Base-by-base conservation (phyloP, 257 asterid genomes). In the Coffea eugenioides region DNA sequence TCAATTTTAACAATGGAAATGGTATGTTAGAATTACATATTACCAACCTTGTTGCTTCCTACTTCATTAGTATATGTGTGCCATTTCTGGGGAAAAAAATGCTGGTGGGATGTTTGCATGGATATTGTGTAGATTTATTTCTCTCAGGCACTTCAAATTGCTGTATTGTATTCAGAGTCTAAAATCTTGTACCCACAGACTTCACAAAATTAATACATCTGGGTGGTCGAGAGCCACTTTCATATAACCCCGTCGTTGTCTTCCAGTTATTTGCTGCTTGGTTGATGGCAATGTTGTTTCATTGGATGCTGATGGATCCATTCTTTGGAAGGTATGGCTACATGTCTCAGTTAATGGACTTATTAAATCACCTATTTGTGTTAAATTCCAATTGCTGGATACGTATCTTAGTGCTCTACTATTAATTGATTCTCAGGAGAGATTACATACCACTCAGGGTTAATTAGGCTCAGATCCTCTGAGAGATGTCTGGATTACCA, bases 181-280 rank as follows among this genome's bases (percentile, higher is more conserved):
- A 3, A 41, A 51, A 64, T 61, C 45, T 57, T 41, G 41, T 75
- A 59, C 67, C 41, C 25, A 34, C 69, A 10, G 15, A 57, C 71
- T 14, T 76, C 21, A 66, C 45, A 36, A 43, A 77, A 31, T 52
- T 8, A 25, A 48, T 27, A 13, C 43, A 14, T 20, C n/a, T 3
- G 41, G 20, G 52, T 81, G 43, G 34, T 71, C 76, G 41, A 68
- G 76, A 36, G 71, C 39, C 77, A 79, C 45, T 23, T 82, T 51
- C 82, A 61, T 52, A 71, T 57, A 27, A 65, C 27, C 59, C 25
- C 56, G 15, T 69, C 77, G 39, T 83, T 71, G 61, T 52, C 68
- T 79, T 88, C 89, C 94, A 93, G 98, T 91, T 79, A 87, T 90
- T 79, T 94, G 97, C 85, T 93, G 98, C 96, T 84, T 87, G 90